Evolutionary conservation across 805 yeast genomes (phyloP).

Genomic region (Starmerella apicola): DNA sequence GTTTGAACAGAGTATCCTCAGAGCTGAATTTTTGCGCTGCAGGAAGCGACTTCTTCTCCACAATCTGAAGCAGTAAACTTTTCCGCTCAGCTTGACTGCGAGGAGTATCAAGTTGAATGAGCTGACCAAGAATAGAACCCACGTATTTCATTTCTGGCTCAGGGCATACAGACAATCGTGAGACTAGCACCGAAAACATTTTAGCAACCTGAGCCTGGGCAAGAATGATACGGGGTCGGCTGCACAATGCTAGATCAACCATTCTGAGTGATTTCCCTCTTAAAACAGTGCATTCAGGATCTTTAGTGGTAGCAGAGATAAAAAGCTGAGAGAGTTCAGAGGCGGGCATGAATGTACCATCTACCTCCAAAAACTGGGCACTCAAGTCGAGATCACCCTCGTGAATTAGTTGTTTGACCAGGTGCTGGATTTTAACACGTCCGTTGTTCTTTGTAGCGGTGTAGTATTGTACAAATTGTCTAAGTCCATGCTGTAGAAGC

Average conservation of each 20-base stretch:
- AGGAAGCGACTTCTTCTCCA: background rate
- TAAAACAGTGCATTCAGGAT: background rate
- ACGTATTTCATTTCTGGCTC: constrained; percentile 1
- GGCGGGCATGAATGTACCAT: constrained; percentile 10
- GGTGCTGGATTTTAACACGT: background rate
- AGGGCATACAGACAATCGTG: constrained; percentile 1
- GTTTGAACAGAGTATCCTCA: background rate
- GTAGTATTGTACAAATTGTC: background rate
- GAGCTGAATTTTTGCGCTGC: background rate
- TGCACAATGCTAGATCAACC: constrained; percentile 3
- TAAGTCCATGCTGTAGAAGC: background rate
- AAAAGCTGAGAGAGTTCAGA: background rate
- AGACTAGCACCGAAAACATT: constrained; percentile 4
- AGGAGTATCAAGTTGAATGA: constrained; percentile 3
- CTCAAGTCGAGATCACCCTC: constrained; percentile 1
- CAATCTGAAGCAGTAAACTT: background rate
- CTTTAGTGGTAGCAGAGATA: background rate
- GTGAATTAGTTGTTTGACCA: constrained; percentile 1
- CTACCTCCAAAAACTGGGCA: constrained; percentile 2
- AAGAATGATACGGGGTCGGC: constrained; percentile 12
- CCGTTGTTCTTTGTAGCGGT: background rate
- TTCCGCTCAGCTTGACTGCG: background rate
- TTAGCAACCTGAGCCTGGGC: background rate
- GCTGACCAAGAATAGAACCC: constrained; percentile 10
- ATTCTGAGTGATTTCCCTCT: constrained; percentile 1